Base-by-base conservation (phyloP, 108 stramenopile genomes). In the Nitzschia sp. region DNA sequence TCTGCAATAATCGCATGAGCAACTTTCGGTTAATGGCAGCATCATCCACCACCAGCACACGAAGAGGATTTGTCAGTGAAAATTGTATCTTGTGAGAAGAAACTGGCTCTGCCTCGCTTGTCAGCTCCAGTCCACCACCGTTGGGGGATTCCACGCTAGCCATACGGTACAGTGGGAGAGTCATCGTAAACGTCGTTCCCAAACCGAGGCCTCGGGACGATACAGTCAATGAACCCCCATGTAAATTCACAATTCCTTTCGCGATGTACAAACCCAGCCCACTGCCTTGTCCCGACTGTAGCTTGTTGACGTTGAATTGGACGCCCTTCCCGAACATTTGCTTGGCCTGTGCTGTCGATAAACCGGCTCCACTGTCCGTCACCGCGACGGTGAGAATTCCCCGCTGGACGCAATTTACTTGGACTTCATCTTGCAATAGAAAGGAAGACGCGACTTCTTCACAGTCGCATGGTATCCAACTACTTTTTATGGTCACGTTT, bases 241-340 rank as follows among this genome's bases (percentile, higher is more conserved):
- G 89, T 35, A 71, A 62, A 27, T 84, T 71, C n/a, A 81, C 80
- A 34, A 90, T 82, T 36, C 75, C 84, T 50, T 83, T 85, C 3
- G 89, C 56, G 50, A 90, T 87, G 62, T 58, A 75, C 25, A 91
- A 60, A 45, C 89, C 89, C 0, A 91, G 72, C 11, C 89, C 89
- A 60, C 73, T 85, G 2, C 89, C 89, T 26, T 64, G 59, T 25
- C 89, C 89, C 2, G 59, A 53, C 65, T 91, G 89, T 5, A 91
- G 68, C 17, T 77, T 66, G 53, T 81, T 87, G 4, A 75, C 82
- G 66, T 87, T 69, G 60, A 91, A 87, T 56, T 91, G 89, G 1
- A 81, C 76, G 16, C 82, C 81, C 46, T 81, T 77, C 6, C 68
- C 31, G 59, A 91, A 91, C 30, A 91, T 53, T 9, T 44, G 44